Percentiles rank a stretch among this genome's conserved stretches.
Evolutionary conservation across 345 rosid genomes (phyloP).

Genomic region (Pelargonium nanum): DNA sequence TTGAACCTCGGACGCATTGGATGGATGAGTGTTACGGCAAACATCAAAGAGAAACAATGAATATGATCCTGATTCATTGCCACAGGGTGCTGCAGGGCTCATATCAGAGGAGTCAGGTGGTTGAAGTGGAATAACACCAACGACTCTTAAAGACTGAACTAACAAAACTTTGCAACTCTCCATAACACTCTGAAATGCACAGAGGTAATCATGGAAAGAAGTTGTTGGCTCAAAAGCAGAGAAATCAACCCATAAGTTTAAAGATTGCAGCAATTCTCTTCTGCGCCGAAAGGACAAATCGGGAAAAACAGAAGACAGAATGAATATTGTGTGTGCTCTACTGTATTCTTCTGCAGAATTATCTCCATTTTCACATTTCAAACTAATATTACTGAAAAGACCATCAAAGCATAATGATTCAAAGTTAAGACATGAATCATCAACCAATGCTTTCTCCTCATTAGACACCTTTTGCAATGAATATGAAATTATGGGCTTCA

Average conservation of each 20-base stretch:
- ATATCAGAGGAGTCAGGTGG: conserved; percentile 17
- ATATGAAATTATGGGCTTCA: conserved; percentile 69
- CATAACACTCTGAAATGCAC: conserved; percentile 48
- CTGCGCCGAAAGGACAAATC: conserved; percentile 49
- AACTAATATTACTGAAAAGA: conserved; percentile 41
- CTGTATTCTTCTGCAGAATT: conserved; percentile 22
- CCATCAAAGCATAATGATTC: conserved; percentile 71
- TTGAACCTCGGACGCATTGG: conserved; percentile 23
- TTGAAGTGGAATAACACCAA: conserved; percentile 37
- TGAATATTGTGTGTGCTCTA: conserved; percentile 43
- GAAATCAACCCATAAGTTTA: conserved; percentile 52
- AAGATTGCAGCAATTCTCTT: conserved; percentile 44
- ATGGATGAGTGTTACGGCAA: conserved; percentile 12
- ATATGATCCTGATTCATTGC: conserved; percentile 17
- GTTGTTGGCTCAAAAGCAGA: conserved; percentile 47
- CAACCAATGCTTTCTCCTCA: conserved; percentile 36
- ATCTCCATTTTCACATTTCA: conserved; percentile 26
- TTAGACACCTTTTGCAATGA: conserved; percentile 43
- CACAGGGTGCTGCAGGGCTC: conserved; percentile 13
- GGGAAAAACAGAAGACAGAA: conserved; percentile 48
- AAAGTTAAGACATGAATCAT: conserved; percentile 52
- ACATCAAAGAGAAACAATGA: conserved; percentile 45
- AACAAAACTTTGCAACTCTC: conserved; percentile 51
- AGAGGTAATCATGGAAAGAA: conserved; percentile 56
- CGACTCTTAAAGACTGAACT: conserved; percentile 26